These are phyloP conservation scores for Gaertneriomyces sp. DNA, from an alignment of 192 early-diverging fungal genomes.

Conservation along the genomic window DNA sequence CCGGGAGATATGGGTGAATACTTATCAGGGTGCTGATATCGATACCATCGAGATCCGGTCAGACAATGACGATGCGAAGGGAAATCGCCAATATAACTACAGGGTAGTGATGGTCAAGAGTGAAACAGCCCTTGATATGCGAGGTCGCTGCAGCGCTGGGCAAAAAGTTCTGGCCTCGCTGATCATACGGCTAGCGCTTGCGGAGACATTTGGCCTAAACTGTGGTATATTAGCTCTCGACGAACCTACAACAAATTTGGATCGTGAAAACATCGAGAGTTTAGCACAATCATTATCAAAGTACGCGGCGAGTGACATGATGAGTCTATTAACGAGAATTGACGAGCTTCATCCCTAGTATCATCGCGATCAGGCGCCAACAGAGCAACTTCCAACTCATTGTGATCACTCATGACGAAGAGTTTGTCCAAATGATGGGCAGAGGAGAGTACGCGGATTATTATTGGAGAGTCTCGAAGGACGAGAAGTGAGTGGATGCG, in stretches of 20 bases:
- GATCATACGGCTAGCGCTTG: constrained; percentile 92
- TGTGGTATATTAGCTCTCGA: constrained; percentile 94
- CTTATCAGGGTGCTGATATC: constrained; percentile 92
- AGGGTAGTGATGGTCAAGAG: constrained; percentile 91
- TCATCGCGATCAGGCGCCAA: constrained; percentile 72
- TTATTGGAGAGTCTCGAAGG: constrained; percentile 86
- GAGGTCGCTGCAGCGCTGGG: constrained; percentile 92
- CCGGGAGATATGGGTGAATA: constrained; percentile 92
- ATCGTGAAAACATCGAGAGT: constrained; percentile 79
- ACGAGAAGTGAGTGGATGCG: constrained; percentile 45
- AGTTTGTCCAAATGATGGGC: constrained; percentile 83
- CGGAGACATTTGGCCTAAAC: constrained; percentile 88
- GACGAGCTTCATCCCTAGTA: constrained; percentile 37
- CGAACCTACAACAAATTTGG: constrained; percentile 97
- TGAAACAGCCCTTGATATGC: constrained; percentile 82
- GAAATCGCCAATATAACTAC: constrained; percentile 83
- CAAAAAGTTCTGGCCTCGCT: constrained; percentile 96
- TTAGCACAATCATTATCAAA: constrained; percentile 74
- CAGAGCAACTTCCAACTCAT: constrained; percentile 96
- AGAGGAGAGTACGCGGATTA: constrained; percentile 75
- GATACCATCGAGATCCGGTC: constrained; percentile 94
- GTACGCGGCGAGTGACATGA: constrained; percentile 38
- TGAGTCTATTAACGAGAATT: neutral
- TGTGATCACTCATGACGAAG: constrained; percentile 97
- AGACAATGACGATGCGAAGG: constrained; percentile 68